A percentile compares a stretch with the other conserved stretches of the same genome.
These are phyloP conservation scores for Prunus dulcis DNA, from an alignment of 306 rosid species.

Conservation along the genomic window DNA sequence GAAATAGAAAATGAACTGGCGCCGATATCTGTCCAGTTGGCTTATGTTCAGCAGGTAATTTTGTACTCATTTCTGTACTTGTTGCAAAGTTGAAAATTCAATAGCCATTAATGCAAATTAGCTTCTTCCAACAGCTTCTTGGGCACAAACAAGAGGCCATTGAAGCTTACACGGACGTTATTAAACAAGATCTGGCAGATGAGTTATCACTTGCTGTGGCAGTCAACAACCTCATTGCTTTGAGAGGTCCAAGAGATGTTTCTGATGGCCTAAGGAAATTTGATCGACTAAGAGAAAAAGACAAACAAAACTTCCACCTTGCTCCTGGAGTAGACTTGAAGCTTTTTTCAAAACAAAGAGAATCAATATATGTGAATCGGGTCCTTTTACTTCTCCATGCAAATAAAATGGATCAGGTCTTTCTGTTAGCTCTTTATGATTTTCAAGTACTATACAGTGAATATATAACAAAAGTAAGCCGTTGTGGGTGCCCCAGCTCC, in stretches of 20 bases:
- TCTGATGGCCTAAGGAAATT: conserved; percentile 91
- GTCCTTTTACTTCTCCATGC: conserved; percentile 90
- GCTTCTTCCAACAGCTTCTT: conserved; percentile 65
- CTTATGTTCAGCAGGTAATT: conserved; percentile 86
- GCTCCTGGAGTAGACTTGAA: conserved; percentile 69
- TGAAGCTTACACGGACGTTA: conserved; percentile 59
- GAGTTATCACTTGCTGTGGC: conserved; percentile 88
- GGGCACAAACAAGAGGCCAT: conserved; percentile 70
- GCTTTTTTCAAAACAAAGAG: conserved; percentile 67
- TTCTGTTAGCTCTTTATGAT: conserved; percentile 3
- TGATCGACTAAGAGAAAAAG: conserved; percentile 83
- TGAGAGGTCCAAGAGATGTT: conserved; percentile 89
- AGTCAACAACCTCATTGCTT: conserved; percentile 74
- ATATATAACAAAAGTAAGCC: neutral
- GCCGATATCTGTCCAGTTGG: conserved; percentile 90
- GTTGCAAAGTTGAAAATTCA: conserved; percentile 17
- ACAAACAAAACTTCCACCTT: conserved; percentile 62
- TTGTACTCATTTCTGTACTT: neutral
- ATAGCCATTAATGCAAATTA: conserved; percentile 27
- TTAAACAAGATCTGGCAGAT: conserved; percentile 77
- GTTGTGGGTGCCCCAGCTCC: conserved; percentile 11
- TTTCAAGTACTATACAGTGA: conserved; percentile 4
- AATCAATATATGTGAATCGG: conserved; percentile 77
- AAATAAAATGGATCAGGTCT: conserved; percentile 86
- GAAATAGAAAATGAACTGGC: conserved; percentile 84